Base-by-base conservation (phyloP, 305 asterid species). In the Solanum aculeatissimum region DNA sequence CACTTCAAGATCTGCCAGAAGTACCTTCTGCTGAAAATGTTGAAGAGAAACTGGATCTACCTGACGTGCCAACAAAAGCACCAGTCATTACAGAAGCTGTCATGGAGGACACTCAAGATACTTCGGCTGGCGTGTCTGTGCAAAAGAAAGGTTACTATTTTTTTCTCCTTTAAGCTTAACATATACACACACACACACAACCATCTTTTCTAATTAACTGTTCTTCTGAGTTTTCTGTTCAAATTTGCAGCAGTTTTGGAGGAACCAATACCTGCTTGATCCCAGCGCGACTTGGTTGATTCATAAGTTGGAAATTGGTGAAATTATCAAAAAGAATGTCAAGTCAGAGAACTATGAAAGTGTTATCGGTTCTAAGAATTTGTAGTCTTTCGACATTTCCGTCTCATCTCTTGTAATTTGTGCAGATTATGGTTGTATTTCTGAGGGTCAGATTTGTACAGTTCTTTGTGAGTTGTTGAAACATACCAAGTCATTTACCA, bases 221-320 rank as follows among this genome's bases (percentile, higher is more conserved):
- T 9, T 29, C 23, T 49, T 75, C 66, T 78, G 83, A 78, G 27
- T 29, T 53, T 19, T 40, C 14, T 1, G 14, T 82, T 4, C 14
- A 14, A 84, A 71, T 58, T 60, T 83, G 71, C 84, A 90, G n/a
- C 98, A 95, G 98, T 90, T 88, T 65, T 91, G 95, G 98, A 96
- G 91, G 99, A 95, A 79, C 98, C 98, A 85, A 85, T 94, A 58
- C 89, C 94, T 82, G 97, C 98, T 83, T 96, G 92, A 96, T 51
- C 58, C 66, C 83, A 78, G 49, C 32, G 4, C 63, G 18, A 49
- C 49, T 32, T 77, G 47, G 45, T 49, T 77, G 45, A 23, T 77
- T 29, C 82, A 77, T 77, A 29, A 16, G 62, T 49, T 72, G 29
- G 6, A 51, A 53, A 27, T 51, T 16, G 82, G 23, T 32, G 80